These are phyloP conservation scores for Dactylellina haptotyla DNA, from an alignment of 2,329 filamentous ascomycete genomes.

Conservation along the genomic window DNA sequence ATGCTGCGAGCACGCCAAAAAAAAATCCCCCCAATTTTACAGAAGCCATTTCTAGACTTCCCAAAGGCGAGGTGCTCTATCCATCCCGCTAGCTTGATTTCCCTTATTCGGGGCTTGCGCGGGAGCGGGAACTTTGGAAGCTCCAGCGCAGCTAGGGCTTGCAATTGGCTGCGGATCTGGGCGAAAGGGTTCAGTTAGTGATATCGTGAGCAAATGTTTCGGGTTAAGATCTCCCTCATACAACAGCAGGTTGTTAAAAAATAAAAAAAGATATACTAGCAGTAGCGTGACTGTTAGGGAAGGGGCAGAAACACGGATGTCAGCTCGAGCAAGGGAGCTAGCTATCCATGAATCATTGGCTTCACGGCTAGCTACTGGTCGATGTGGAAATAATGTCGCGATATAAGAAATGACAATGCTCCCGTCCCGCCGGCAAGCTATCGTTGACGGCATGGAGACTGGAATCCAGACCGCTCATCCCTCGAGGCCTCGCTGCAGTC, in stretches of 20 bases:
- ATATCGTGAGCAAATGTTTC: conserved; percentile 29
- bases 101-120: conserved; percentile 32
- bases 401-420: conserved; percentile 26
- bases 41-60: conserved; percentile 21
- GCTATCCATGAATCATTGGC: neutral
- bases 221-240: conserved; percentile 35
- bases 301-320: neutral
- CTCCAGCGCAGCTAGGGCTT: conserved; percentile 22
- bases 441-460: no score
- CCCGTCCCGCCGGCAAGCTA: conserved; percentile 13
- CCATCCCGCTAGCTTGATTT: conserved; percentile 37
- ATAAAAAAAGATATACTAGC: neutral
- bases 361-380: conserved; percentile 1
- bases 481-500: no score
- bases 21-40: neutral
- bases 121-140: conserved; percentile 48
- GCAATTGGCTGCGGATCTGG: conserved; percentile 41
- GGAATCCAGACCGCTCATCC: no score
- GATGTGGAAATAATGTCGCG: conserved; percentile 24
- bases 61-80: conserved; percentile 45
- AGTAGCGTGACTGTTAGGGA: neutral
- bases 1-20: neutral
- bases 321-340: neutral
- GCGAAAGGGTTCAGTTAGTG: conserved; percentile 16
- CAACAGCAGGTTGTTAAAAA: neutral